phyloP scores from a whole-genome alignment of 208 protist species.

The Wallacemonas rigidus region DNA sequence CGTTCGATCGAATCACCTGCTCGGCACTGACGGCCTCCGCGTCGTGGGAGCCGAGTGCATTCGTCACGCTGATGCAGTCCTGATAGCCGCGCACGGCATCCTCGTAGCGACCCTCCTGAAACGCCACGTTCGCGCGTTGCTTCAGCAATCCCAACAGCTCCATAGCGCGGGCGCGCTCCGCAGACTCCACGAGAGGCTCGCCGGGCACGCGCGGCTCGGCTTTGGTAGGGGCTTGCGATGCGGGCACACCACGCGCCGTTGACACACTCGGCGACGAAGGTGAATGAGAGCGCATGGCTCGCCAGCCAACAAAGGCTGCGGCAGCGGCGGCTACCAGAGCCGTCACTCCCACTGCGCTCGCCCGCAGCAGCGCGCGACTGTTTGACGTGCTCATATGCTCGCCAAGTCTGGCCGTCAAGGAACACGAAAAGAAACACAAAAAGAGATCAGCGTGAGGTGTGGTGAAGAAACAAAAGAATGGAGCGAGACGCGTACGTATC shows the following conservation, averaged over 20 bases:
- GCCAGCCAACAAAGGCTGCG: too few relatives aligned
- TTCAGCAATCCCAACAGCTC: slow-evolving; percentile 54
- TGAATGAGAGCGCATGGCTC: too few relatives aligned
- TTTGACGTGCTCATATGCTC: too few relatives aligned
- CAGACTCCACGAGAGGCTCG: slow-evolving; percentile 25
- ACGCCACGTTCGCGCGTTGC: slow-evolving; percentile 57
- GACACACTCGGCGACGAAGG: not conserved
- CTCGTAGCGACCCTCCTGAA: slow-evolving; percentile 65
- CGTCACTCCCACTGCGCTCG: too few relatives aligned
- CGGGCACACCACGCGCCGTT: not conserved
- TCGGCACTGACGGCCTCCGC: slow-evolving; percentile 47
- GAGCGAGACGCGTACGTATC: not conserved
- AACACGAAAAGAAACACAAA: not conserved
- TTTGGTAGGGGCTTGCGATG: not conserved
- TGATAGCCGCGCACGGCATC: slow-evolving; percentile 71
- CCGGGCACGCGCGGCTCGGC: slow-evolving; percentile 15
- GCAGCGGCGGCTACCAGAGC: too few relatives aligned
- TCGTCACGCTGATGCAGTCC: slow-evolving; percentile 67
- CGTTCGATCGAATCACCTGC: slow-evolving; percentile 72
- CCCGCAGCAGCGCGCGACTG: too few relatives aligned
- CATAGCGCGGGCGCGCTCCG: slow-evolving; percentile 37
- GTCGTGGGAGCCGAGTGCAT: slow-evolving; percentile 47
- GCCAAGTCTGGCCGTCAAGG: too few relatives aligned
- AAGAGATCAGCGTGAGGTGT: not conserved
- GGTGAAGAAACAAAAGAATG: not conserved